Evolutionary conservation across 495 filamentous ascomycete species (phyloP).

Genomic region (Penicillium coprophilum): DNA sequence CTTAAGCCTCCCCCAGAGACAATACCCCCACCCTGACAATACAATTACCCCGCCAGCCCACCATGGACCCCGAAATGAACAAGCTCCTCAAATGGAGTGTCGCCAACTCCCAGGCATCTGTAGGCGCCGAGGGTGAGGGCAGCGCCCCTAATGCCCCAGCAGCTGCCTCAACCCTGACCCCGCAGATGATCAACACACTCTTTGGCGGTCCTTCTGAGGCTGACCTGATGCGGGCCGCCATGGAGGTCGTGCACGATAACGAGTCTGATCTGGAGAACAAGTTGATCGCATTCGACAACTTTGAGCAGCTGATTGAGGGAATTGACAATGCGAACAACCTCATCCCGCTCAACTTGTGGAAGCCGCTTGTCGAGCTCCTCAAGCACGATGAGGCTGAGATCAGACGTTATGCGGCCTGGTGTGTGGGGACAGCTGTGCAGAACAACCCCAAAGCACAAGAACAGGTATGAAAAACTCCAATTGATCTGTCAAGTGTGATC

Average conservation of each 20-base stretch:
- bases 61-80: slow-evolving; percentile 61
- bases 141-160: slow-evolving; percentile 38
- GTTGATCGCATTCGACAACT: slow-evolving; percentile 90
- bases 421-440: slow-evolving; percentile 89
- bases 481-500: background rate
- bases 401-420: slow-evolving; percentile 84
- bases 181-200: slow-evolving; percentile 67
- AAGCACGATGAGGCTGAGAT: slow-evolving; percentile 66
- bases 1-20: background rate
- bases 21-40: slow-evolving; percentile 8
- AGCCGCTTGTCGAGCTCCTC: slow-evolving; percentile 69
- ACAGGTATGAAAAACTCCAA: slow-evolving; percentile 44
- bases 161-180: slow-evolving; percentile 51
- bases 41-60: slow-evolving; percentile 19
- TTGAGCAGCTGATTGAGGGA: slow-evolving; percentile 86
- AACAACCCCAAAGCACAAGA: slow-evolving; percentile 87
- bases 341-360: slow-evolving; percentile 74
- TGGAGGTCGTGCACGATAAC: slow-evolving; percentile 65
- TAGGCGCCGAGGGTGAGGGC: slow-evolving; percentile 21
- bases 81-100: slow-evolving; percentile 93
- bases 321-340: slow-evolving; percentile 97
- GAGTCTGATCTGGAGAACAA: slow-evolving; percentile 72
- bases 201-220: slow-evolving; percentile 83
- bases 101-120: slow-evolving; percentile 60
- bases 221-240: slow-evolving; percentile 81